Base-by-base conservation (phyloP, 2,329 filamentous ascomycete genomes). In the Chaetomium strumarium region DNA sequence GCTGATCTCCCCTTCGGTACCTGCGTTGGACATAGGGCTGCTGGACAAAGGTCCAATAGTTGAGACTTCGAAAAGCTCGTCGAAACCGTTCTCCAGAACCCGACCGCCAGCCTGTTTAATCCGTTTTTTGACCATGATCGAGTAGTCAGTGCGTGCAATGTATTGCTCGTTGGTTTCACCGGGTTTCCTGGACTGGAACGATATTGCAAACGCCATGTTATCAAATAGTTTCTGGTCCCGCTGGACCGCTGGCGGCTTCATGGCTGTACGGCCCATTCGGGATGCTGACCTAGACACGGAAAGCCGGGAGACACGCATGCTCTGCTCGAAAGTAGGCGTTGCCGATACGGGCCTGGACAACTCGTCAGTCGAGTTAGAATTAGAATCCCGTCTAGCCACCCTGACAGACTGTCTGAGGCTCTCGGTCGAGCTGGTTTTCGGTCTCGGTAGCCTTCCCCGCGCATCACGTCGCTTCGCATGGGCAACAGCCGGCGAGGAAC, bases 161-260 rank as follows among this genome's bases (percentile, higher is more conserved):
- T 66, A 69, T 9, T 81, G 80, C 16, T 81, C 77, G 9, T 71
- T 71, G 14, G 75, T 76, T 48, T 81, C 76, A 1, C 79, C 75
- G 2, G 75, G 72, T 38, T 72, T 70, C 29, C 69, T 70, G 0
- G 70, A 68, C 60, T 76, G 76, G 56, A 90, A 88, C 0, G 90
- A 92, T 11, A 96, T 79, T 0, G 90, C 90, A 68, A 97, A 96
- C 0, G 82, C 83, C 90, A 96, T 96, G 39, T 84, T 83, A 1
- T 78, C 71, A 62, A 97, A 96, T 0, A 95, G 55, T 10, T 53
- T 62, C 17, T 42, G 46, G 14, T 58, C 47, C 34, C 57, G 36
- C 33, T 59, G 53, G 31, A 38, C 44, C 36, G 57, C 30, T 11
- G 54, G 16, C 1, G 57, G 44, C 33, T 53, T 63, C 6, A 51